Conservation (phyloP, 2,329 filamentous ascomycete genomes). For the Colletotrichum lini region DNA sequence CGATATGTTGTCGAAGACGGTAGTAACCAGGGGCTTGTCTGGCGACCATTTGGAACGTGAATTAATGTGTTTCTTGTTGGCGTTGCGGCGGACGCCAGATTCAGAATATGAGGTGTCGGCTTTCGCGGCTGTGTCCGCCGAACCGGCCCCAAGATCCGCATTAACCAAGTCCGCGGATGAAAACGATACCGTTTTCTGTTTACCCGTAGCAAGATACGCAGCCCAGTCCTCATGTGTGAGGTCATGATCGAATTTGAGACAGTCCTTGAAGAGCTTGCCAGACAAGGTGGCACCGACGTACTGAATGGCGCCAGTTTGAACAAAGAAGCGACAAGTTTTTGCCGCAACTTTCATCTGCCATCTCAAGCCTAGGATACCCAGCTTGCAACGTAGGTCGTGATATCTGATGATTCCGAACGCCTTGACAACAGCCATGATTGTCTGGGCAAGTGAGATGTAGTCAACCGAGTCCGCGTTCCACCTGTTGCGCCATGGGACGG, state of each 20-base stretch:
- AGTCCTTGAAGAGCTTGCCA: constrained; percentile 72
- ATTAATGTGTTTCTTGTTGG: constrained; percentile 15
- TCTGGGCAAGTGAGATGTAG: constrained; percentile 69
- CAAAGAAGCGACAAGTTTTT: constrained; percentile 71
- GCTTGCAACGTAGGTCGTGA: constrained; percentile 70
- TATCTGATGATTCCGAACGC: constrained; percentile 72
- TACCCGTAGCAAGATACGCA: constrained; percentile 66
- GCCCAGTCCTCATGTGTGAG: constrained; percentile 71
- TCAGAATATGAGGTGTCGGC: background rate
- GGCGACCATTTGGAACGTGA: constrained; percentile 47
- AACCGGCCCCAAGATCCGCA: background rate
- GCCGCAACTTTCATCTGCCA: constrained; percentile 74
- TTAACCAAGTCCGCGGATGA: background rate
- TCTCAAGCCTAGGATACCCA: constrained; percentile 67
- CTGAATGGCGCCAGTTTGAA: constrained; percentile 67
- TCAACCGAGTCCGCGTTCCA: constrained; percentile 74
- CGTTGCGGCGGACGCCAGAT: background rate
- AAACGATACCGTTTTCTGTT: constrained; percentile 41
- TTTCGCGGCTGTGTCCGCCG: background rate
- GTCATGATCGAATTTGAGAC: constrained; percentile 71
- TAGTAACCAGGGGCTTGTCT: constrained; percentile 52
- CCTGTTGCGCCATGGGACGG: constrained; percentile 68
- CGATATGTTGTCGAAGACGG: constrained; percentile 53
- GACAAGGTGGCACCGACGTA: constrained; percentile 71
- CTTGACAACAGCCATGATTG: constrained; percentile 69